Evolutionary conservation across 306 rosid species (phyloP).

Genomic region (Quercus berberidifolia): DNA sequence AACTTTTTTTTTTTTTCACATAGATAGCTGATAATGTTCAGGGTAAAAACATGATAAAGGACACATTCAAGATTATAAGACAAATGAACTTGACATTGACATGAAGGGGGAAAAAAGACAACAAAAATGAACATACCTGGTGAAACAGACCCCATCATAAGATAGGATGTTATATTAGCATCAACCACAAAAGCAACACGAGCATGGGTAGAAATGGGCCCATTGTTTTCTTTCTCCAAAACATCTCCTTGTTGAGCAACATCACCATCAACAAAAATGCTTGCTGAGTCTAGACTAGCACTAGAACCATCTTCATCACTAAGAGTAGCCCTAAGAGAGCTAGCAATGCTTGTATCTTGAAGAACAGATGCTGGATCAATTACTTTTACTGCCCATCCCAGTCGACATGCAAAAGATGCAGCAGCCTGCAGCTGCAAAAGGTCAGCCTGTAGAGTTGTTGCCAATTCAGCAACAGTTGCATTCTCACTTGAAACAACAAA

Average conservation of each 20-base stretch:
- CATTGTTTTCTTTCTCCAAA: conserved; percentile 50
- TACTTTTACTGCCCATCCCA: conserved; percentile 93
- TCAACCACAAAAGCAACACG: conserved; percentile 93
- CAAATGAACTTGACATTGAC: conserved; percentile 10
- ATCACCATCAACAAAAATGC: conserved; percentile 49
- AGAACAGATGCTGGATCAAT: conserved; percentile 74
- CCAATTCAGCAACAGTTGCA: conserved; percentile 86
- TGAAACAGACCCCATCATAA: conserved; percentile 99
- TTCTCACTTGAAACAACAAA: conserved; percentile 95
- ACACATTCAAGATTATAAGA: neutral
- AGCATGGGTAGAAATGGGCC: conserved; percentile 46
- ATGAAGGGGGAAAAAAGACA: conserved; percentile 8
- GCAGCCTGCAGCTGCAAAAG: conserved; percentile 85
- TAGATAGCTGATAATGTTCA: neutral
- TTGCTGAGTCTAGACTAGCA: conserved; percentile 45
- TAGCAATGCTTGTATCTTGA: conserved; percentile 46
- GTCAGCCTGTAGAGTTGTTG: conserved; percentile 85
- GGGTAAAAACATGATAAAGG: neutral
- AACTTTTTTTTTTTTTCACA: neutral
- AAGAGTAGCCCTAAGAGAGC: conserved; percentile 56
- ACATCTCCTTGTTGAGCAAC: conserved; percentile 57
- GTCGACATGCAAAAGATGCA: conserved; percentile 78
- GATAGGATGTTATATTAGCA: conserved; percentile 96
- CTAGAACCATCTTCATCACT: conserved; percentile 60
- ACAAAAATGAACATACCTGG: conserved; percentile 64